These are phyloP conservation scores for Coffea canephora DNA, from an alignment of 257 asterid genomes.

Conservation along the genomic window DNA sequence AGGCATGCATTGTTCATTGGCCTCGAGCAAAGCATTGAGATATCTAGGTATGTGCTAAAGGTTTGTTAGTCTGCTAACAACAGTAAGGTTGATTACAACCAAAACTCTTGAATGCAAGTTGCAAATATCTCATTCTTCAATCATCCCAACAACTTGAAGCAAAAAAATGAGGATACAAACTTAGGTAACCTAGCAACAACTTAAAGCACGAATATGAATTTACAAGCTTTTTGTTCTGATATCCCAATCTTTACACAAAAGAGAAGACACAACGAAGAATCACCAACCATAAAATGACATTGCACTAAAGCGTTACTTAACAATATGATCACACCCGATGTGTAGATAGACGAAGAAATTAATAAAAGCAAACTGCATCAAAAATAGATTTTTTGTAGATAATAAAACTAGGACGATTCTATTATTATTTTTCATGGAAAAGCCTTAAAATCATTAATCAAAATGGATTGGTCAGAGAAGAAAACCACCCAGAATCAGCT, in stretches of 20 bases:
- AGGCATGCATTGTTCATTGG: neutral
- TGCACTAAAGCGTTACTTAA: neutral
- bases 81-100: neutral
- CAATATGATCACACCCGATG: neutral
- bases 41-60: neutral
- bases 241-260: conserved; percentile 29
- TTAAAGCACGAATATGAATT: conserved; percentile 14
- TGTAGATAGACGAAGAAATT: neutral
- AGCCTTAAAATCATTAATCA: neutral
- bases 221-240: conserved; percentile 14
- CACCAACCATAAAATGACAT: conserved; percentile 30
- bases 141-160: conserved; percentile 20
- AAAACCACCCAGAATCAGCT: conserved; percentile 7
- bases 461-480: conserved; percentile 1
- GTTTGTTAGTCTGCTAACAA: neutral
- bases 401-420: neutral
- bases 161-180: conserved; percentile 16
- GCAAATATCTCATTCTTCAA: conserved; percentile 7
- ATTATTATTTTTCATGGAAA: too few species aligned
- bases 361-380: neutral
- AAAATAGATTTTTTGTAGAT: neutral
- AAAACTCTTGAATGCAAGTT: conserved; percentile 7
- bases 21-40: neutral
- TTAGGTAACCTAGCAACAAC: conserved; percentile 21
- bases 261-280: conserved; percentile 30